These are phyloP conservation scores for Aquilaria yunnanensis DNA, from an alignment of 345 rosid genomes.

Conservation along the genomic window DNA sequence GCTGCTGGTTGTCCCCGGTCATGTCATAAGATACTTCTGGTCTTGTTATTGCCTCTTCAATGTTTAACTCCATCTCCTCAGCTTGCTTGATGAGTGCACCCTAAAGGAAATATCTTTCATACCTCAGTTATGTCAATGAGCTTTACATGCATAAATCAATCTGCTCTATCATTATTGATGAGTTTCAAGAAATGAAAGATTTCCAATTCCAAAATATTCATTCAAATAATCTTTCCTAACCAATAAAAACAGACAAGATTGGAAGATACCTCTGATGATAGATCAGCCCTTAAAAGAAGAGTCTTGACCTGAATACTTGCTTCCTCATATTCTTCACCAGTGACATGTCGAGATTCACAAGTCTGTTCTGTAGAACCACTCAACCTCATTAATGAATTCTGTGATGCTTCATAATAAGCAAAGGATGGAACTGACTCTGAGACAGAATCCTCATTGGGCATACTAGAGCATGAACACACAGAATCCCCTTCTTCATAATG, in stretches of 20 bases:
- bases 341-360: slow-evolving; percentile 23
- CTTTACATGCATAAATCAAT: slow-evolving; percentile 7
- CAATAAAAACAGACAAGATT: slow-evolving; percentile 7
- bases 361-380: slow-evolving; percentile 27
- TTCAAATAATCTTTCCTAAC: slow-evolving; percentile 4
- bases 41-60: slow-evolving; percentile 11
- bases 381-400: slow-evolving; percentile 20
- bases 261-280: slow-evolving; percentile 33
- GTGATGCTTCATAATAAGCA: slow-evolving; percentile 25
- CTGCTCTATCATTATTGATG: background rate
- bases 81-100: slow-evolving; percentile 23
- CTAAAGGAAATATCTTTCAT: slow-evolving; percentile 29
- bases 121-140: slow-evolving; percentile 4
- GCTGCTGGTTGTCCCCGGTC: slow-evolving; percentile 17
- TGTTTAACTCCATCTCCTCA: slow-evolving; percentile 15
- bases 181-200: background rate
- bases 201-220: background rate
- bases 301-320: slow-evolving; percentile 17
- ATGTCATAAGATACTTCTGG: slow-evolving; percentile 19
- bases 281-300: slow-evolving; percentile 17
- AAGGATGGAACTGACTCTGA: slow-evolving; percentile 23
- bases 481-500: slow-evolving; percentile 17
- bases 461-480: slow-evolving; percentile 18
- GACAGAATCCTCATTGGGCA: slow-evolving; percentile 24
- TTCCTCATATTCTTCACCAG: slow-evolving; percentile 30